Evolutionary conservation across 257 asterid species (phyloP), one percentile per base, ranked within the genome.

Genomic region (Forsythia suspensa): DNA sequence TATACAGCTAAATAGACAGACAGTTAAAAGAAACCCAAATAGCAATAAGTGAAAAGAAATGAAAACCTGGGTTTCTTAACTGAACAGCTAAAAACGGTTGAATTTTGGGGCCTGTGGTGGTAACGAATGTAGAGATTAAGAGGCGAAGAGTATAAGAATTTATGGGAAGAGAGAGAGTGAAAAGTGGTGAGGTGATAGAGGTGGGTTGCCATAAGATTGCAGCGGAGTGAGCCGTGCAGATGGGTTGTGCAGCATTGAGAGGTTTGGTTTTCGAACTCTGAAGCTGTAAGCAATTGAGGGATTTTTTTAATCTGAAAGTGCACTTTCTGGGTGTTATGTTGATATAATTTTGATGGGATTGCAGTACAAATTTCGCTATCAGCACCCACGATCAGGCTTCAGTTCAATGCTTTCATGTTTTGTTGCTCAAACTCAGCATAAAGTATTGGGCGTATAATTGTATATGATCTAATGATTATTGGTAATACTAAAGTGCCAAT

Each of bases 11-110:
- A 72, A 71, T 11, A 71, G 8, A 40, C 51, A 34, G 20, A 15
- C 59, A 48, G 59, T 4, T 7, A 48, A 48, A 4, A 48, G 8
- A 69, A 73, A 41, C 52, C 24, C n/a, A 41, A 71, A 10, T 21
- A 55, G 34, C 51, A 48, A 48, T 29, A 69, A 63, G 5, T 46
- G 51, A 63, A 66, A 38, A 12, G 2, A 42, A 44, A 76, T 21
- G 73, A 11, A 5, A 82, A 94, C 98, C 96, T 94, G 79, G 89
- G 78, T 86, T 86, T 86, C 59, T 82, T 87, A 71, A 77, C 42
- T 24, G 87, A 51, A 20, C 85, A 81, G 80, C 89, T 87, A 51
- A 41, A 73, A 80, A 84, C 78, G 48, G 78, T 37, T 29, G 82
- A 57, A 81, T 42, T 59, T 59, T 51, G 65, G 75, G 72, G 73